Percentiles rank a stretch among this genome's conserved stretches.
Evolutionary conservation across 2,329 filamentous ascomycete species (phyloP).

Genomic region (Neopestalotiopsis sp.): DNA sequence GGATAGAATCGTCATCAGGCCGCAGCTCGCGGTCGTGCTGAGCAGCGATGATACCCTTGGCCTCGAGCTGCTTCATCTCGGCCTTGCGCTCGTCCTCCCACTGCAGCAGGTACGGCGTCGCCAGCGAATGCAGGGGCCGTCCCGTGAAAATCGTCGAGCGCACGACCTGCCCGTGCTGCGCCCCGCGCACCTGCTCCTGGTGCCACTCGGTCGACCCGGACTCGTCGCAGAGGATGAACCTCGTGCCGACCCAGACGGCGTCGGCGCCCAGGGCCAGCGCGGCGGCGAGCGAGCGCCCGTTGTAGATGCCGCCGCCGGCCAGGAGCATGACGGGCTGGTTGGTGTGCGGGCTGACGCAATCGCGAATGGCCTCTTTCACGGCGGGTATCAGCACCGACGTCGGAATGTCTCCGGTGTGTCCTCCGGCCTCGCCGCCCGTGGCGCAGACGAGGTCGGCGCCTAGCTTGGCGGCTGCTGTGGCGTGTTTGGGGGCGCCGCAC

Average conservation of each 20-base stretch:
- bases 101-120: constrained; percentile 87
- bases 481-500: constrained; percentile 88
- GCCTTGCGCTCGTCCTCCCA: constrained; percentile 88
- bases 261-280: constrained; percentile 88
- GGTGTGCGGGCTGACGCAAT: constrained; percentile 82
- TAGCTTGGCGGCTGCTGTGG: constrained; percentile 23
- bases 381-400: constrained; percentile 78
- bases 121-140: constrained; percentile 87
- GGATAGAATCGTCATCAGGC: neutral
- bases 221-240: constrained; percentile 68
- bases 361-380: constrained; percentile 78
- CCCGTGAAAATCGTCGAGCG: constrained; percentile 97
- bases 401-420: constrained; percentile 90
- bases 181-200: constrained; percentile 19
- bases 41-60: constrained; percentile 66
- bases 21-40: constrained; percentile 31
- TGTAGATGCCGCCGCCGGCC: constrained; percentile 90
- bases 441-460: constrained; percentile 96
- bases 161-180: constrained; percentile 21
- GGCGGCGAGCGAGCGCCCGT: constrained; percentile 87
- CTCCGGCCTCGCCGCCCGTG: constrained; percentile 93
- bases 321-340: constrained; percentile 86
- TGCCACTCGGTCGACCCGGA: constrained; percentile 21
- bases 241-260: constrained; percentile 93
- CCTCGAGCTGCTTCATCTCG: constrained; percentile 91